phyloP scores from a whole-genome alignment of 2,329 filamentous ascomycete genomes.

The Myriosclerotinia curreyana region DNA sequence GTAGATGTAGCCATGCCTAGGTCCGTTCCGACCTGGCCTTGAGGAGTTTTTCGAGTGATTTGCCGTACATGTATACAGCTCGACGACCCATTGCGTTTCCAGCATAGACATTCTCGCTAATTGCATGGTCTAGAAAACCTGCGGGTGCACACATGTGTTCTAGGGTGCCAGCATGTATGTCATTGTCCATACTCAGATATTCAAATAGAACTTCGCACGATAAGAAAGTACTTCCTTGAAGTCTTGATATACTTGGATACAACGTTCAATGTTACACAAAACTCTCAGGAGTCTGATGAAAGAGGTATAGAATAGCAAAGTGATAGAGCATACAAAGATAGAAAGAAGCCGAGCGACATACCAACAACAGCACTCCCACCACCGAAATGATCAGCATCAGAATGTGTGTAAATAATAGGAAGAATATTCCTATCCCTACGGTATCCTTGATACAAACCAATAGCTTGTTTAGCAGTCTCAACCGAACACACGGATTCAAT shows the following conservation, averaged over 20 bases:
- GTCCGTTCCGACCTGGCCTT: constrained; percentile 42
- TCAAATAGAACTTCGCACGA: neutral
- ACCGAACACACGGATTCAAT: constrained; percentile 42
- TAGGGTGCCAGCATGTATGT: neutral
- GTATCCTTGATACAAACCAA: constrained; percentile 39
- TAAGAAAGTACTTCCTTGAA: neutral
- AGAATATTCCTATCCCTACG: constrained; percentile 29
- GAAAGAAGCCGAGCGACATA: neutral
- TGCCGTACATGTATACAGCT: constrained; percentile 44
- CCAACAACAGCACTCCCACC: constrained; percentile 36
- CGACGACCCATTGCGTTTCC: constrained; percentile 43
- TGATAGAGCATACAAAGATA: neutral
- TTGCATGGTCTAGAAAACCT: constrained; percentile 42
- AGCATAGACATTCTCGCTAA: constrained; percentile 43
- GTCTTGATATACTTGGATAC: neutral
- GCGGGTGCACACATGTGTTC: constrained; percentile 36
- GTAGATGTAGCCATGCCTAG: constrained; percentile 39
- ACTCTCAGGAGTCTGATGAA: neutral
- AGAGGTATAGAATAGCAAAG: neutral
- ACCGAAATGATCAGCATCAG: constrained; percentile 43
- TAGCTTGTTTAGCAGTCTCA: constrained; percentile 40
- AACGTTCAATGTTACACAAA: neutral
- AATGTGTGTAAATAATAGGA: constrained; percentile 45
- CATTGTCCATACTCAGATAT: neutral
- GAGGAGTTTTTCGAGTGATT: constrained; percentile 34